A percentile compares a stretch with the other conserved stretches of the same genome.
These are phyloP conservation scores for Acrodontium crateriforme DNA, from an alignment of 2,329 filamentous ascomycete genomes.

Conservation along the genomic window DNA sequence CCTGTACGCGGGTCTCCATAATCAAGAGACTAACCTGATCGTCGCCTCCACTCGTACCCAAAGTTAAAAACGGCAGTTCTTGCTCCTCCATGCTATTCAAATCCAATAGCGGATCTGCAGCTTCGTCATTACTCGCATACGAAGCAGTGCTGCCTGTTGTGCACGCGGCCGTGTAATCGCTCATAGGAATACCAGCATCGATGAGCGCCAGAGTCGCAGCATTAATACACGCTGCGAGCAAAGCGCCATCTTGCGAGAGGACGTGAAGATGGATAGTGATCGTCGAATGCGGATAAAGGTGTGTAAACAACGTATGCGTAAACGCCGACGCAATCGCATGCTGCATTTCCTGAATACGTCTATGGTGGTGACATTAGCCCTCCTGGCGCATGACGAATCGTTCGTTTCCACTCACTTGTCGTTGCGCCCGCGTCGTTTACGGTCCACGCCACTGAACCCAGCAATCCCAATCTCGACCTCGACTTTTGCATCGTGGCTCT, in stretches of 20 bases:
- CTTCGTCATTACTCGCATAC: slow-evolving; percentile 47
- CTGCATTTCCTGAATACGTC: slow-evolving; percentile 68
- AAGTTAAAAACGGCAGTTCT: slow-evolving; percentile 77
- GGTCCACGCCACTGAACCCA: slow-evolving; percentile 76
- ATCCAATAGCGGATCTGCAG: slow-evolving; percentile 68
- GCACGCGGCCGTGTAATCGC: slow-evolving; percentile 76
- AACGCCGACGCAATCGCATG: slow-evolving; percentile 68
- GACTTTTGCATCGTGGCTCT: slow-evolving; percentile 44
- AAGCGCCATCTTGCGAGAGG: slow-evolving; percentile 75
- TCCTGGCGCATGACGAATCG: too few species aligned
- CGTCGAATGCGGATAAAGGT: slow-evolving; percentile 76
- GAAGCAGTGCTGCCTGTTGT: slow-evolving; percentile 69
- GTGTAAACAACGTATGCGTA: slow-evolving; percentile 62
- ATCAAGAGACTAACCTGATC: slow-evolving; percentile 68
- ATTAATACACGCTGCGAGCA: slow-evolving; percentile 82
- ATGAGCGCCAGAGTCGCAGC: slow-evolving; percentile 82
- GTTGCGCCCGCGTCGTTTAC: slow-evolving; percentile 58
- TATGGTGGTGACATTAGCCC: slow-evolving; percentile 22
- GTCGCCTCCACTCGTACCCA: slow-evolving; percentile 46
- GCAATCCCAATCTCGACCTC: slow-evolving; percentile 73
- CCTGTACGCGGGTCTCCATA: slow-evolving; percentile 81
- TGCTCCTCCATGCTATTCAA: slow-evolving; percentile 68
- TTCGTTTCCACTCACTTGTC: slow-evolving; percentile 84
- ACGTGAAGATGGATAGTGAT: slow-evolving; percentile 78
- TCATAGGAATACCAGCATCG: slow-evolving; percentile 92